Conservation (phyloP, 2,329 filamentous ascomycete species). For the Talaromyces sp. region DNA sequence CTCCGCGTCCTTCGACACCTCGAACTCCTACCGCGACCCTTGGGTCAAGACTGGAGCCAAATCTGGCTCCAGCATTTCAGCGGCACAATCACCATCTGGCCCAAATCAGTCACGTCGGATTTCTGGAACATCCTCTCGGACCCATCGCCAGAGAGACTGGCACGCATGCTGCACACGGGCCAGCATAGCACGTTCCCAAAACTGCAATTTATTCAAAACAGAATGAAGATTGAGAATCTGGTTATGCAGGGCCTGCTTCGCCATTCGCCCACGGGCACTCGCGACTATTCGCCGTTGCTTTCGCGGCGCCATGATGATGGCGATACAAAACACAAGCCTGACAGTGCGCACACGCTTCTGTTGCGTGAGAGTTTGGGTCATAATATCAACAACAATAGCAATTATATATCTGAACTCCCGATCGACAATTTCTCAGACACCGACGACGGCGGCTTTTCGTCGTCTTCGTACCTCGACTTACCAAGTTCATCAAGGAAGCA, state of each 20-base stretch:
- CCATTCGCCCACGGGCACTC: conserved; percentile 23
- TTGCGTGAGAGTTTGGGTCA: background rate
- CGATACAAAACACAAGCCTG: background rate
- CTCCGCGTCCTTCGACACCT: conserved; percentile 89
- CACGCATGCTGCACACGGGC: conserved; percentile 84
- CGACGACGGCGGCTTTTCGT: background rate
- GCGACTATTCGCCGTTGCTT: conserved; percentile 23
- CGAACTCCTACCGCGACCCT: conserved; percentile 80
- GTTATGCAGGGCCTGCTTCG: conserved; percentile 53
- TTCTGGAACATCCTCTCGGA: conserved; percentile 84
- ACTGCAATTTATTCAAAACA: conserved; percentile 83
- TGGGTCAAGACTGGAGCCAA: conserved; percentile 95
- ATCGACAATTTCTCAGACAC: background rate
- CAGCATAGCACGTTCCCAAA: conserved; percentile 88
- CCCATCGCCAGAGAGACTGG: conserved; percentile 68
- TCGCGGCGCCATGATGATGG: conserved; percentile 21
- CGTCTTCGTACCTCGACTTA: background rate
- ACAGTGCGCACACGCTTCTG: background rate
- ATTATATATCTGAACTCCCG: background rate
- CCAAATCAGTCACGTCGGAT: conserved; percentile 71
- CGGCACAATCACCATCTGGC: conserved; percentile 95
- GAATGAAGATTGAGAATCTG: conserved; percentile 74
- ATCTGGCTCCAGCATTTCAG: conserved; percentile 94
- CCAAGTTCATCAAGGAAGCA: conserved; percentile 12
- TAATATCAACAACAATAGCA: background rate